Conservation (phyloP, 225 moss, liverwort and hornwort genomes). For the Antitrichia curtipendula region DNA sequence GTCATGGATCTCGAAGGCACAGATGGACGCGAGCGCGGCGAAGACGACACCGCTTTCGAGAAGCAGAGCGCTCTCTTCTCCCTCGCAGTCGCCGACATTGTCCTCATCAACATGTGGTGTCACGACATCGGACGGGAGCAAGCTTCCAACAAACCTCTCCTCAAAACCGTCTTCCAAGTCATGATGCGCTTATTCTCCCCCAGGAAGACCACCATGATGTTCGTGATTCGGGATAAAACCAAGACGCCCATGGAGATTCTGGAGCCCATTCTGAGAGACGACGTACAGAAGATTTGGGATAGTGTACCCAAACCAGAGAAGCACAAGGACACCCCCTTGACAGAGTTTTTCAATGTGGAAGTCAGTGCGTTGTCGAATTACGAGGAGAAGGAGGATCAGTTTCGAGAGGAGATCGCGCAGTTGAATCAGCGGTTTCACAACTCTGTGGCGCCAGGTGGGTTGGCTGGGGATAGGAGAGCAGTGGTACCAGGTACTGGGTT, state of each 20-base stretch:
- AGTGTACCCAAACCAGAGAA: conserved; percentile 62
- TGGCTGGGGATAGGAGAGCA: conserved; percentile 87
- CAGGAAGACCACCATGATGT: conserved; percentile 76
- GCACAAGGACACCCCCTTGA: conserved; percentile 38
- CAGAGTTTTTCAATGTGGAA: conserved; percentile 78
- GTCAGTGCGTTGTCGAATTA: conserved; percentile 75
- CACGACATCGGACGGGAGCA: conserved; percentile 97
- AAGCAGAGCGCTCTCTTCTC: conserved; percentile 95
- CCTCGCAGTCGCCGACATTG: conserved; percentile 80
- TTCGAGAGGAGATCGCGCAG: conserved; percentile 45
- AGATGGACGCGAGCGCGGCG: conserved; percentile 87
- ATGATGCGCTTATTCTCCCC: conserved; percentile 94
- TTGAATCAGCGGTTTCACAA: conserved; percentile 53
- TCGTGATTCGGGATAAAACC: conserved; percentile 90
- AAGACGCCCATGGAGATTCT: conserved; percentile 74
- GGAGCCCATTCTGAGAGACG: conserved; percentile 65
- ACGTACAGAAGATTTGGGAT: conserved; percentile 91
- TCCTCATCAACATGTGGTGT: conserved; percentile 97
- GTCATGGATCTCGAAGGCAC: conserved; percentile 98
- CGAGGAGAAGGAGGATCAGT: conserved; percentile 83
- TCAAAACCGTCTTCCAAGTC: conserved; percentile 93
- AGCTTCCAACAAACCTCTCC: conserved; percentile 76
- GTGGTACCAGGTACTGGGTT: conserved; percentile 89
- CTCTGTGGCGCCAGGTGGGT: conserved; percentile 72
- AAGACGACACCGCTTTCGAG: conserved; percentile 94